These are phyloP conservation scores for Kwoniella sp. DNA, from an alignment of 768 basidiomycete genomes.

Conservation along the genomic window DNA sequence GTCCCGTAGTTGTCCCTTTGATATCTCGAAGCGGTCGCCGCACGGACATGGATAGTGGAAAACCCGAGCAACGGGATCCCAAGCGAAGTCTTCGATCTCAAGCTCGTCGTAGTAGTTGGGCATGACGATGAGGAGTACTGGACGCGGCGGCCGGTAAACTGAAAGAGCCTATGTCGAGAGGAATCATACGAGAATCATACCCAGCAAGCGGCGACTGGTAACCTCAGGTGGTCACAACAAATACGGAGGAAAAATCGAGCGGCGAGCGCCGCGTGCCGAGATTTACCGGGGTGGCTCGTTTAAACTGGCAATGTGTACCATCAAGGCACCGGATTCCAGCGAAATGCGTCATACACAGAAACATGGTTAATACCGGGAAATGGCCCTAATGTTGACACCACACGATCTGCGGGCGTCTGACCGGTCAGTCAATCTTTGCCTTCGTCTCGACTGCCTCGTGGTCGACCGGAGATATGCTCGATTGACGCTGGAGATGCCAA, in stretches of 20 bases:
- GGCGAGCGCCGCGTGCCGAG: neutral
- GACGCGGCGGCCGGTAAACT: neutral
- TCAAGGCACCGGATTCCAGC: no score
- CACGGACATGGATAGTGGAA: constrained; percentile 98
- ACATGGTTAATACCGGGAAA: no score
- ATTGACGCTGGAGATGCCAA: constrained; percentile 17
- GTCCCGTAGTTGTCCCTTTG: constrained; percentile 72
- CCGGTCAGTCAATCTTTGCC: no score
- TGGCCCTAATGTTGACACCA: no score
- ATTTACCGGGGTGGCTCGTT: no score
- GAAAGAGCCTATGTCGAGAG: no score
- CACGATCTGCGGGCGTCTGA: no score
- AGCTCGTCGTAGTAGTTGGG: constrained; percentile 75
- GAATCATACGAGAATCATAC: neutral
- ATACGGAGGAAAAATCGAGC: neutral
- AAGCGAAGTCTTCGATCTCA: constrained; percentile 93
- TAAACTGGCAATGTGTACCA: no score
- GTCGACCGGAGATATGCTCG: neutral
- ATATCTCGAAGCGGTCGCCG: constrained; percentile 96
- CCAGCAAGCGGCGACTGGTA: neutral
- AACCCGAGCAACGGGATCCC: constrained; percentile 72
- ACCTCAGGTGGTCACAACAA: neutral
- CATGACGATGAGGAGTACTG: constrained; percentile 17
- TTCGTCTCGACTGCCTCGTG: no score
- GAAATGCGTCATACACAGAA: no score